A percentile compares a stretch with the other conserved stretches of the same genome.
Conservation (phyloP, 805 yeast species). For the Candida chauliodis region DNA sequence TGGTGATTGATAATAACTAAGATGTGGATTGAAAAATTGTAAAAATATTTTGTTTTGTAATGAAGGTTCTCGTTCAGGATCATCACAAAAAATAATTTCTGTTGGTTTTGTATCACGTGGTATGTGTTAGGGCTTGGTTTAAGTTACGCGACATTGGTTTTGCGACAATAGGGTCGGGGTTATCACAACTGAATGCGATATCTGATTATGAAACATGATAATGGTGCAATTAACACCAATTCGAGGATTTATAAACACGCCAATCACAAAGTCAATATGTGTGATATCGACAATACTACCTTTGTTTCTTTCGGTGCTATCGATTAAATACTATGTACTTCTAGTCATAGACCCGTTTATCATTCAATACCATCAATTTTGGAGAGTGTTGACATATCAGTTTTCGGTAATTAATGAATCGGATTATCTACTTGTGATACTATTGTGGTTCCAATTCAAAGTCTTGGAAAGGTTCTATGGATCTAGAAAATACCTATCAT, state of each 20-base stretch:
- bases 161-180: no score
- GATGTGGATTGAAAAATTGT: background rate
- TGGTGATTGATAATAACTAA: background rate
- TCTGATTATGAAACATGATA: no score
- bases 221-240: constrained; percentile 42
- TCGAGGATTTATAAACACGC: constrained; percentile 40
- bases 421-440: constrained; percentile 45
- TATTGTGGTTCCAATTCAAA: constrained; percentile 51
- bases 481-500: constrained; percentile 48
- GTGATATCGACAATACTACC: constrained; percentile 34
- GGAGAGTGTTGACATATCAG: constrained; percentile 51
- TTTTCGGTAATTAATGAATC: constrained; percentile 56
- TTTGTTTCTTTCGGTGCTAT: constrained; percentile 40
- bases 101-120: no score
- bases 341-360: constrained; percentile 53
- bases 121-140: no score
- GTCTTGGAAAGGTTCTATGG: constrained; percentile 58
- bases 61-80: no score
- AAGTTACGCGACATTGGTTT: background rate
- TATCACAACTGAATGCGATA: background rate
- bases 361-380: constrained; percentile 52
- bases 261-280: constrained; percentile 39
- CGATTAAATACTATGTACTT: constrained; percentile 39
- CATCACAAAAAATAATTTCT: no score
- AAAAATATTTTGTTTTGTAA: background rate